Base-by-base conservation (phyloP, 2,329 filamentous ascomycete genomes). In the Trematosphaeria pertusa region DNA sequence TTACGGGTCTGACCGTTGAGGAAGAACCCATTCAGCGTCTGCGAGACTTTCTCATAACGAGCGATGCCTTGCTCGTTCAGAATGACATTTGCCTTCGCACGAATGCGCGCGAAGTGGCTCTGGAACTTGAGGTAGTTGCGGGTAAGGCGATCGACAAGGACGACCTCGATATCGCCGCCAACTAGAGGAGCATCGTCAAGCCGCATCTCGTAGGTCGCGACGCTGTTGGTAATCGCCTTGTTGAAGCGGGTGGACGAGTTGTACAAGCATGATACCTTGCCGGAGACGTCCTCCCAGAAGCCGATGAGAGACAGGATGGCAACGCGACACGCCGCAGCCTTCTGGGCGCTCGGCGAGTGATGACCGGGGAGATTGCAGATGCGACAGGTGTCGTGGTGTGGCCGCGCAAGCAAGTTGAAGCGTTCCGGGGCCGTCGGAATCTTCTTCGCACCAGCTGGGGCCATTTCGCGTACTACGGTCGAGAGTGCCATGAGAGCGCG, bases 321-420 rank as follows among this genome's bases (percentile, higher is more conserved):
- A 17, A 15, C 19, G 31, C 46, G 50, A 41, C 56, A 63, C 6
- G 37, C 22, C 11, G 34, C 22, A 3, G 56, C 35, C 4, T 52
- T 43, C 12, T 48, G 35, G 47, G 56, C 40, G 24, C 54, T 44
- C 21, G 19, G 1, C 14, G 46, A 52, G 2, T 53, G 22, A 37
- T 61, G 59, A n/a, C 59, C 58, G 5, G 58, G 52, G n/a, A 55
- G 48, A 11, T 46, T 33, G 44, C 59, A 61, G 49, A 63, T 33
- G 15, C 46, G 40, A 36, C 58, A 61, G n/a, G 26, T 10, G n/a
- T 33, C 18, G 21, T 22, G n/a, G n/a, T 34, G 14, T n/a, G 54
- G 48, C n/a, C 52, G 54, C 11, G 56, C 56, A 26, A 62, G 58
- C 3, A 61, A 30, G 39, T 62, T 61, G 36, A 55, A 54, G 53